phyloP scores from a whole-genome alignment of 2,329 filamentous ascomycete genomes.

The Dactylellina cionopaga region DNA sequence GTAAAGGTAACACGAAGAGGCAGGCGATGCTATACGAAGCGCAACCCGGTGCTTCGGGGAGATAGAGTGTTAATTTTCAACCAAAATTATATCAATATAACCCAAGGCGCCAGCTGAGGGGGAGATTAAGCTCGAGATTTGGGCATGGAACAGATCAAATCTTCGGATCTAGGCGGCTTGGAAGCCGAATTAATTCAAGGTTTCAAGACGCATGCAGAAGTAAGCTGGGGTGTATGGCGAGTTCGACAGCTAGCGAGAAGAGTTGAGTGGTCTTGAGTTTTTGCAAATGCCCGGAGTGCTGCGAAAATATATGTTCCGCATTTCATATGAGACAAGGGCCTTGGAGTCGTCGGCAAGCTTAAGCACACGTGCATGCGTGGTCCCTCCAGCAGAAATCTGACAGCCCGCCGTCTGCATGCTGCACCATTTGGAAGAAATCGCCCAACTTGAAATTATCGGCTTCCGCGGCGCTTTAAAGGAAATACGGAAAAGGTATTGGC shows the following conservation, averaged over 20 bases:
- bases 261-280: not conserved
- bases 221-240: slow-evolving; percentile 21
- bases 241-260: slow-evolving; percentile 9
- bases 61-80: not conserved
- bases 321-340: slow-evolving; percentile 21
- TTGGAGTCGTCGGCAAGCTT: slow-evolving; percentile 34
- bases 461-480: too few relatives aligned
- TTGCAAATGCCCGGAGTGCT: slow-evolving; percentile 14
- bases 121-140: slow-evolving; percentile 21
- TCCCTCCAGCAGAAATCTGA: too few relatives aligned
- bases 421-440: too few relatives aligned
- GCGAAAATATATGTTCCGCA: slow-evolving; percentile 26
- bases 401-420: not conserved
- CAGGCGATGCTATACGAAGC: slow-evolving; percentile 13
- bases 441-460: too few relatives aligned
- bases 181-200: not conserved
- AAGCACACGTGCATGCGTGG: slow-evolving; percentile 29
- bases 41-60: slow-evolving; percentile 17
- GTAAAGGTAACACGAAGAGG: slow-evolving; percentile 18
- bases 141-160: not conserved
- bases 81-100: slow-evolving; percentile 10
- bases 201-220: slow-evolving; percentile 2
- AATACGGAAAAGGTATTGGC: too few relatives aligned
- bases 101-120: slow-evolving; percentile 16
- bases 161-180: not conserved